Base-by-base conservation (phyloP, 768 basidiomycete genomes). In the Hygrophorus pudorinus region DNA sequence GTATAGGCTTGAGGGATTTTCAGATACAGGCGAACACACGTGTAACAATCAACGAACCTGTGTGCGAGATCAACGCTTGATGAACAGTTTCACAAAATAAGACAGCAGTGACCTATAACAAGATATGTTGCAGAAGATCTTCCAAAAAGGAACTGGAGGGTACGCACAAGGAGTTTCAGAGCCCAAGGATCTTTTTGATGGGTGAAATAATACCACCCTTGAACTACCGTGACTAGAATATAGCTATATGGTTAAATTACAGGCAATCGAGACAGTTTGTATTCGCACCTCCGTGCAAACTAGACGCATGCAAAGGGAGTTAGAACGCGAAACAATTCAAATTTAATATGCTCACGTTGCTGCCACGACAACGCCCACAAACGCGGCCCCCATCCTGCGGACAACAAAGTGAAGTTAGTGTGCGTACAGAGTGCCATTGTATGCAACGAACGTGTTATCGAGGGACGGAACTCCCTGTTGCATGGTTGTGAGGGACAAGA, bases 171-270 rank as follows among this genome's bases (percentile, higher is more conserved):
- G 7, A 56, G 35, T 48, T 68, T 75, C 38, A 73, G 51, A 41
- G 64, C 57, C 61, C 62, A 66, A 11, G 51, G 53, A 42, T 77
- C 75, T 17, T 60, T 59, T 9, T 59, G 61, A 66, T 67, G 59
- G 9, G 52, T 59, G 44, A 59, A 75, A 49, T 78, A 78, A 45
- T 65, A 66, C 59, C 66, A 70, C 0, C 67, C 67, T 51, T 78
- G 75, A 8, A 73, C 50, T 10, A 63, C 59, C 6, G 66, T 65
- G 7, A 75, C 65, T 46, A 70, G 71, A 51, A 9, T 24, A 24
- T 24, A n/a, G 24, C 7, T 24, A 24, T 7, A 24, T 24, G 7
- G 24, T 24, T 24, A 24, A 7, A 24, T 24, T 24, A 24, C 24
- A 24, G 24, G 3, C 24, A 24, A 24, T 24, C 24, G 24, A 7